phyloP scores from a whole-genome alignment of 257 asterid species.

The Plantago elongata region DNA sequence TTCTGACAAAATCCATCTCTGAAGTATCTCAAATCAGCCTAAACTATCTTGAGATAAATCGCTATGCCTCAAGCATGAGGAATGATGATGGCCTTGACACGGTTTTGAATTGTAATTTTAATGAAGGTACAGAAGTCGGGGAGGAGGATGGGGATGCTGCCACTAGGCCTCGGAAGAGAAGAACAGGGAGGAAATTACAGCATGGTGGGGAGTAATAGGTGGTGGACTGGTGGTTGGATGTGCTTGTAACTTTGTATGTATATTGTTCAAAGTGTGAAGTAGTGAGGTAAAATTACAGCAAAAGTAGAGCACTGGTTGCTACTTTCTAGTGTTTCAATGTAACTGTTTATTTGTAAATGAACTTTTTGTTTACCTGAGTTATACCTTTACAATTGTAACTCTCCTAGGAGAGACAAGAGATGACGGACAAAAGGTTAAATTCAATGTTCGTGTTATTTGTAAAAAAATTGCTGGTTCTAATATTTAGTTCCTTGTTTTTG shows the following conservation, averaged over 20 bases:
- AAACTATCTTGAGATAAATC: slow-evolving; percentile 28
- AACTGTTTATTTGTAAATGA: neutral
- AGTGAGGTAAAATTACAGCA: neutral
- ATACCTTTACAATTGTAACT: too few species aligned
- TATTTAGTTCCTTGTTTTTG: too few species aligned
- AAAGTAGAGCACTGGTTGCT: neutral
- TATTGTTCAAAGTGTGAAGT: neutral
- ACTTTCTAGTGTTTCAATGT: neutral
- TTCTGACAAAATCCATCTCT: slow-evolving; percentile 37
- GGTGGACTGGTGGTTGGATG: neutral
- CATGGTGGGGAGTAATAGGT: slow-evolving; percentile 18
- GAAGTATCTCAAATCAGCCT: slow-evolving; percentile 39
- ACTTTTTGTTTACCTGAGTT: too few species aligned
- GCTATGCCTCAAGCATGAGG: slow-evolving; percentile 25
- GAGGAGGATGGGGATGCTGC: slow-evolving; percentile 14
- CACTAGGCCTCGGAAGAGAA: slow-evolving; percentile 26
- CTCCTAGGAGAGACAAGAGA: too few species aligned
- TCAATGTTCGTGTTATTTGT: too few species aligned
- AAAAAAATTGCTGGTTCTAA: too few species aligned
- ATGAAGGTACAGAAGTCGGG: slow-evolving; percentile 17
- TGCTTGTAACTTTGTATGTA: neutral
- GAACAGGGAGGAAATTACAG: slow-evolving; percentile 25
- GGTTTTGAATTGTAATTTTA: slow-evolving; percentile 39
- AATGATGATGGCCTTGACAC: slow-evolving; percentile 74
- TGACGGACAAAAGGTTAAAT: too few species aligned